These are phyloP conservation scores for Cadophora malorum DNA, from an alignment of 2,329 filamentous ascomycete species.

Conservation along the genomic window DNA sequence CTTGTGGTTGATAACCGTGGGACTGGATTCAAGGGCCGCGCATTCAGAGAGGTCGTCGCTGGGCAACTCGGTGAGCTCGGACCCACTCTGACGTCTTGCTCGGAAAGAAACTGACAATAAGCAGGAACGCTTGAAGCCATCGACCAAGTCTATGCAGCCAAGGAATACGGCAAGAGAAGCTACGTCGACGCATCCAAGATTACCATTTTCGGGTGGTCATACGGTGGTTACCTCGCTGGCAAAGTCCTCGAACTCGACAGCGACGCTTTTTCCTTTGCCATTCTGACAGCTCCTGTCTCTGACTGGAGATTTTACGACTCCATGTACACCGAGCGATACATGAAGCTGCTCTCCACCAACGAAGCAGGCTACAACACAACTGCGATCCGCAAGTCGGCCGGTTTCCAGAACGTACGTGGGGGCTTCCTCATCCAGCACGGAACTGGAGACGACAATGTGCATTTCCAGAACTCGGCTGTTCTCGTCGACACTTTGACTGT, in stretches of 20 bases:
- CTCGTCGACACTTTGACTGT: constrained; percentile 67
- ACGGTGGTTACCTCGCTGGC: constrained; percentile 68
- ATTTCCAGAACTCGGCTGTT: constrained; percentile 70
- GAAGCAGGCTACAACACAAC: constrained; percentile 64
- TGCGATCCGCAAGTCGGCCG: constrained; percentile 61
- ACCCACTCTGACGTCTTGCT: neutral
- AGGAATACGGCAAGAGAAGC: constrained; percentile 55
- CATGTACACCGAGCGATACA: constrained; percentile 76
- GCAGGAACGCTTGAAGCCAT: constrained; percentile 58
- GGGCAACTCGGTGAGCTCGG: constrained; percentile 58
- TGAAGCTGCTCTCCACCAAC: constrained; percentile 67
- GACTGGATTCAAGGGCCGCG: constrained; percentile 68
- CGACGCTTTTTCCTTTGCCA: constrained; percentile 65
- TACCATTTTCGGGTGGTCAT: constrained; percentile 74
- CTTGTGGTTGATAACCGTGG: constrained; percentile 73
- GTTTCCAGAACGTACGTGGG: constrained; percentile 68
- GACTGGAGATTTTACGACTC: constrained; percentile 77
- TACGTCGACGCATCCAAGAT: constrained; percentile 66
- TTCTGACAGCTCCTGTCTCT: constrained; percentile 69
- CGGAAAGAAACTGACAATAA: neutral
- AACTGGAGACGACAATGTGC: constrained; percentile 74
- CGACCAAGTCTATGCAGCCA: constrained; percentile 72
- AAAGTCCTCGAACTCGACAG: constrained; percentile 70
- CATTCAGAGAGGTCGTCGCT: constrained; percentile 64
- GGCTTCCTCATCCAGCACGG: constrained; percentile 69